phyloP scores from a whole-genome alignment of 495 filamentous ascomycete genomes.

The Xylaria bambusicola region DNA sequence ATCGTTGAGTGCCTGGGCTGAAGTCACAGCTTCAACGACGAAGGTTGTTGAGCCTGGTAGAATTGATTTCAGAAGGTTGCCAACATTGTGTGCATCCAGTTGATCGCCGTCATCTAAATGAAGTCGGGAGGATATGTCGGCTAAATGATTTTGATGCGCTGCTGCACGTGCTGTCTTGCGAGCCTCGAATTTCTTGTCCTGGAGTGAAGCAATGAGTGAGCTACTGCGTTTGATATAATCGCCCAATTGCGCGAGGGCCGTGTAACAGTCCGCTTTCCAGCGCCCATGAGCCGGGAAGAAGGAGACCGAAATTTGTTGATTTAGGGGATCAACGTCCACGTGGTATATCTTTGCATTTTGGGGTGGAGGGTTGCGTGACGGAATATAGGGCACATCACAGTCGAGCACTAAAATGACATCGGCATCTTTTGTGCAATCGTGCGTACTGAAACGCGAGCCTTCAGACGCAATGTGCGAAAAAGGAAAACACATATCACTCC shows the following conservation, averaged over 20 bases:
- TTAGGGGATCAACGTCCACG: constrained; percentile 70
- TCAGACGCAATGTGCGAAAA: constrained; percentile 63
- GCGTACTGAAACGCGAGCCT: constrained; percentile 64
- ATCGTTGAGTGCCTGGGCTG: constrained; percentile 29
- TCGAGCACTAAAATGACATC: constrained; percentile 78
- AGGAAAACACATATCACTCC: constrained; percentile 78
- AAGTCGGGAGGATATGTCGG: constrained; percentile 22
- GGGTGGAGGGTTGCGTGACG: constrained; percentile 52
- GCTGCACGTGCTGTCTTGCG: constrained; percentile 18
- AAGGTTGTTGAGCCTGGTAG: constrained; percentile 32
- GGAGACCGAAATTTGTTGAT: constrained; percentile 68
- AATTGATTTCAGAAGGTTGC: constrained; percentile 25
- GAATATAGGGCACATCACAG: constrained; percentile 76
- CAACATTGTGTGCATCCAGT: constrained; percentile 29
- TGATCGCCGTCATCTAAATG: constrained; percentile 17
- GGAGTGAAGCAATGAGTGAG: constrained; percentile 12
- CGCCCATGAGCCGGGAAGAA: constrained; percentile 40
- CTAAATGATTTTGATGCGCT: constrained; percentile 17
- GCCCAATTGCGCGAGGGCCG: constrained; percentile 37
- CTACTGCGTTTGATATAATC: constrained; percentile 23
- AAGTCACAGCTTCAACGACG: constrained; percentile 40
- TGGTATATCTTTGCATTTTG: constrained; percentile 62
- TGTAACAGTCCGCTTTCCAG: constrained; percentile 41
- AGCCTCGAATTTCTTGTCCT: constrained; percentile 18
- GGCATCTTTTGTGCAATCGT: constrained; percentile 64